Conservation (phyloP, 108 stramenopile genomes). For the Nitzschia palea region DNA sequence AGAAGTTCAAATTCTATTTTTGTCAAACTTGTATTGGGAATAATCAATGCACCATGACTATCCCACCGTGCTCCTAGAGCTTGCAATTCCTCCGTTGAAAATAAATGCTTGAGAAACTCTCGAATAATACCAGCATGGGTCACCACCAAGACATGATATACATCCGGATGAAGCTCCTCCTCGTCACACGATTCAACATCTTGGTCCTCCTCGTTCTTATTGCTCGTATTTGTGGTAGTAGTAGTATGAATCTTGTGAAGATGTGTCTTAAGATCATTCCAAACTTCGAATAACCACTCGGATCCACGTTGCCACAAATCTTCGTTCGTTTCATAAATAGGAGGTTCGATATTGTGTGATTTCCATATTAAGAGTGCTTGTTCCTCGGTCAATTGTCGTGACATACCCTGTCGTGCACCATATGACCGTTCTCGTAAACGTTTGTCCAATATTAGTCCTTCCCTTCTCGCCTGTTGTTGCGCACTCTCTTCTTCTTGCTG, state of each 20-base stretch:
- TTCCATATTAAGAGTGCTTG: conserved; percentile 22
- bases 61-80: too few relatives aligned
- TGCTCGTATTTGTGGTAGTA: background rate
- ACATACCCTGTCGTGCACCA: conserved; percentile 51
- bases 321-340: conserved; percentile 47
- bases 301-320: conserved; percentile 54
- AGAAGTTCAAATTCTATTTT: conserved; percentile 23
- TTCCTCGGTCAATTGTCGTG: conserved; percentile 28
- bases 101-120: conserved; percentile 43
- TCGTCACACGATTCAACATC: conserved; percentile 8
- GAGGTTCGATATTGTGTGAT: conserved; percentile 9
- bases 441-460: conserved; percentile 28
- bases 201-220: background rate
- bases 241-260: background rate
- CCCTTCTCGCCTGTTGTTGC: background rate
- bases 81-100: conserved; percentile 28
- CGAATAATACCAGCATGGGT: conserved; percentile 58
- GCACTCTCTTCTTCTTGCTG: too few relatives aligned
- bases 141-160: conserved; percentile 48
- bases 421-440: conserved; percentile 54
- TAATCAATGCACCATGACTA: too few relatives aligned
- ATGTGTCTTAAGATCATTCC: conserved; percentile 23
- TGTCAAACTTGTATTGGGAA: conserved; percentile 34
- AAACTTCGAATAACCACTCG: conserved; percentile 42
- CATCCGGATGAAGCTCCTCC: background rate